Evolutionary conservation across 495 filamentous ascomycete species (phyloP), one percentile per base, ranked within the genome.

Genomic region (Chaetomidium leptoderma): DNA sequence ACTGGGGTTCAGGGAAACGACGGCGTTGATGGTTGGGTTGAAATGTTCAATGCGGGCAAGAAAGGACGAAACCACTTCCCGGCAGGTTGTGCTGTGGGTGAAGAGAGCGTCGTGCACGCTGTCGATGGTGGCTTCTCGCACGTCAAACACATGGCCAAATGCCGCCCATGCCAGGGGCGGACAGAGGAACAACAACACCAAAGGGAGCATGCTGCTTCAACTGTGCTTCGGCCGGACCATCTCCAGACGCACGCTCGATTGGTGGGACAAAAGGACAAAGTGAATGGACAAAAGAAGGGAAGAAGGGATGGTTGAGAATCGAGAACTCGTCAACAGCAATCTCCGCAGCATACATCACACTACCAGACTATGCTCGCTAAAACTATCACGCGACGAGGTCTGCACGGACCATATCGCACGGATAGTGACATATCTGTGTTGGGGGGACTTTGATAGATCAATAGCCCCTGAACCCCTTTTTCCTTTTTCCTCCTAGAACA

Each of bases 11-110:
- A 85, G 68, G 1, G 71, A 72, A 35, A 85, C 70, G 47, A 88
- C 68, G 23, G 83, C 77, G 56, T 85, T 84, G 53, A 85, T 74
- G 13, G 68, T 71, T 10, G 75, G 74, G 64, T 87, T 83, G 61
- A 80, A 76, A 9, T 68, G 64, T 50, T 79, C 72, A 39, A 87
- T 83, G 17, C 82, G 78, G 3, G 74, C 63, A 30, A 86, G 63
- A 61, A 83, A 86, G 19, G 75, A 68, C 21, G 73, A 75, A n/a
- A 85, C 70, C 0, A 86, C 67, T 6, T 67, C 67, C 11, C 76
- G 70, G 64, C 82, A 85, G 24, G 77, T 79, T 32, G 77, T 74
- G 17, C 71, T 62, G 6, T 71, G 69, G n/a, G 68, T 62, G 55
- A 72, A 77, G 37, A 86, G 73, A 14, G 74, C 71, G 58, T 76